Evolutionary conservation across 805 yeast species (phyloP), one percentile per base, ranked within the genome.

Genomic region (Wickerhamomyces hampshirensis): DNA sequence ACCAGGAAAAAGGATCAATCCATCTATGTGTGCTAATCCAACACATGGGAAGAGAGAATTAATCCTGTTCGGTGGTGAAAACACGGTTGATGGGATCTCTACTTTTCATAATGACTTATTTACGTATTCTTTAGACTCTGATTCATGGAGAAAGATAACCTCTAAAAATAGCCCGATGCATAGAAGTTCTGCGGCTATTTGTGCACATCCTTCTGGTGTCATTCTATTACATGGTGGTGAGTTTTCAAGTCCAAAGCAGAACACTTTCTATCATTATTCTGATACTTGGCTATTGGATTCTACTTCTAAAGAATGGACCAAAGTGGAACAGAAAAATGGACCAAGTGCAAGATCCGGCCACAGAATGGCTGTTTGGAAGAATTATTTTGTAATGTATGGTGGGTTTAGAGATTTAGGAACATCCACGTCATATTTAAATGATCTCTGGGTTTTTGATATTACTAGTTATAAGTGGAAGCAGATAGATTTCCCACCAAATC

Each of bases 201-300:
- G 89, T 43, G 81, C 85, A 1, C 98, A 91, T 60, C 95, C 96
- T 1, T 77, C 88, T 2, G 98, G 98, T 9, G 66, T 89, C 2
- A 73, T 86, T 18, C 58, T 91, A 41, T 62, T 91, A 68, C 93
- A 87, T 63, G 98, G 98, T 33, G 98, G 98, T 51, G 98, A 91
- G 61, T 91, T 93, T 51, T 85, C 96, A 2, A 84, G 95, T 12
- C 98, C 98, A 4, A 91, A 91, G 51, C 98, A 91, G 59, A 77
- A 86, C 34, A 87, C 96, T 0, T 91, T 91, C 60, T 93, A 93
- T 58, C 98, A 91, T 60, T 91, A 86, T 58, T 91, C 96, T 13
- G 98, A 91, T 55, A 83, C 96, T 4, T 91, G 98, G 98, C 70
- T 91, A 31, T 65, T 91, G 41, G 98, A 93, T 52, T 75, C 89